Evolutionary conservation across 176 grass and related monocot species (phyloP), one percentile per base, ranked within the genome.

Genomic region (Juncus effusus): DNA sequence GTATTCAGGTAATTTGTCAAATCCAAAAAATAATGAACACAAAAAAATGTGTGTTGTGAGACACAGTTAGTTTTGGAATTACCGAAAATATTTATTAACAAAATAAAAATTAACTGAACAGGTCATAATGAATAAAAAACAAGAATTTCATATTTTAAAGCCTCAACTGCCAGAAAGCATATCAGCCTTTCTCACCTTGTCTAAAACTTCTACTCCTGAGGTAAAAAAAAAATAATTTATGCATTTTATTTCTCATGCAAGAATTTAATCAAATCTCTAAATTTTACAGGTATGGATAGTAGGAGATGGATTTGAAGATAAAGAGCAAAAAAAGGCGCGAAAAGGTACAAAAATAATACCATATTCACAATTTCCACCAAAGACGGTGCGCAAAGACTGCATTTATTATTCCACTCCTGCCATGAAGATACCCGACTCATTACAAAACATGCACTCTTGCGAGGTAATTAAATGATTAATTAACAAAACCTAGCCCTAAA

Each of bases 381-480:
- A 47, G 78, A 91, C 79, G 66, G 40, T 51, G 12, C 80, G 63
- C 15, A 91, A 89, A 42, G 77, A 84, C 51, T 91, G 75, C 82
- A 84, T 42, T 60, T 96, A 91, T 60, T 79, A 53, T 0, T 81
- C 61, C 5, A 91, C 88, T 76, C 93, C 87, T 28, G 84, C 77
- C 40, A 86, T 96, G 88, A 40, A 56, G 50, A 77, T 96, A 1
- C 87, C 93, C 10, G 74, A 96, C 76, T 55, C 82, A 10, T 59
- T 96, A 54, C 59, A 91, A 63, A 96, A 96, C 57, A 74, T 96
- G 44, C 79, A 96, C 51, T 90, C 84, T 0, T 96, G 91, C 54
- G 91, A 90, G 87, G 91, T 88, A 85, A 76, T 60, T 74, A 71
- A 75, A 42, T 5, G 89, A 91, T 61, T 88, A 85, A 77, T 51